These are phyloP conservation scores for Suillus sp. DNA, from an alignment of 768 basidiomycete genomes.

Conservation along the genomic window DNA sequence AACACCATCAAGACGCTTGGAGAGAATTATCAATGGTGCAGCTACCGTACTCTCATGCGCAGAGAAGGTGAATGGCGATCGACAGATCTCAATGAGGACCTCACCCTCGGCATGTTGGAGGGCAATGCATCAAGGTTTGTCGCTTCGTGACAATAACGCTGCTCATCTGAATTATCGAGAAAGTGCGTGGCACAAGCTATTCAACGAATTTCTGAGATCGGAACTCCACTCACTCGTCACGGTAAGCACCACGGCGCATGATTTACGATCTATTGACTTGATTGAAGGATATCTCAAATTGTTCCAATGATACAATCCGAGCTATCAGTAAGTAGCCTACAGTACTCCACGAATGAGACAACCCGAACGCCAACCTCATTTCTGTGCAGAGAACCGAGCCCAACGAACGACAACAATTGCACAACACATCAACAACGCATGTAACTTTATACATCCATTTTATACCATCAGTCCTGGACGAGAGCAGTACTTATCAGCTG, in stretches of 20 bases:
- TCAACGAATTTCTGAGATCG: neutral
- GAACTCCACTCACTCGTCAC: neutral
- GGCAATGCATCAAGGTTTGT: neutral
- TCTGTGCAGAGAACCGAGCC: neutral
- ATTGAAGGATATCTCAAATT: neutral
- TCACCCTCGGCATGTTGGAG: neutral
- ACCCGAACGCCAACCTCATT: neutral
- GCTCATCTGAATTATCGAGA: neutral
- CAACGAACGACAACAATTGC: neutral
- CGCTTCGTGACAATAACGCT: neutral
- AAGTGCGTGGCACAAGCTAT: neutral
- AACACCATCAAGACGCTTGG: neutral
- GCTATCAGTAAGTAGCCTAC: neutral
- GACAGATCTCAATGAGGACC: neutral
- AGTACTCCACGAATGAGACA: neutral
- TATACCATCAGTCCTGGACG: neutral
- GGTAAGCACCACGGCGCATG: neutral
- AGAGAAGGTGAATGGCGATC: constrained; percentile 5
- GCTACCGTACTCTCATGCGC: constrained; percentile 1
- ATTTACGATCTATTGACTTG: neutral
- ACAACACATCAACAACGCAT: neutral
- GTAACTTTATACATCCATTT: neutral
- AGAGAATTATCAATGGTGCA: neutral
- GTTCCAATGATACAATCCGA: neutral
- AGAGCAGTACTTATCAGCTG: neutral